Base-by-base conservation (phyloP, 1,139 yeast species). In the Saccharomyces hybrid region DNA sequence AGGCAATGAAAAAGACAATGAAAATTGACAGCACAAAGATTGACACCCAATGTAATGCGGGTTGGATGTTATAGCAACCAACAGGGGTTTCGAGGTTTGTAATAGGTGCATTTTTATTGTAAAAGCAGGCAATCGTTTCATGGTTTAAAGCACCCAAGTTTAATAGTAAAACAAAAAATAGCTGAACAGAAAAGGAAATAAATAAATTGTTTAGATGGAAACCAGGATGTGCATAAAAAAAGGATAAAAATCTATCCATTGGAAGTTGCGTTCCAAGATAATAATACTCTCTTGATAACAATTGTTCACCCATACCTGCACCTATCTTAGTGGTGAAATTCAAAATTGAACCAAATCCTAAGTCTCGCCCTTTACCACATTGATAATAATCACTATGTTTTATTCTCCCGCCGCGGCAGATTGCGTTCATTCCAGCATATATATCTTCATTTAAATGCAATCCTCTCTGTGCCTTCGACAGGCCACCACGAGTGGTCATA, bases 231-330 rank as follows among this genome's bases (percentile, higher is more conserved):
- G 96, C 97, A 71, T 88, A 89, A 67, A 86, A 89, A 65, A 89
- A 89, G 0, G 96, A 84, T 44, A 89, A 70, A 66, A 89, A 88
- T 53, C 95, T 70, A 65, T 89, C 96, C 52, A 88, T 73, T 0
- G 96, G 91, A 48, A 89, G 72, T 56, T 80, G 83, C 0, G 93
- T 85, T 0, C 97, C 96, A 58, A 89, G 72, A 65, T 86, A 86
- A 66, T 81, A 88, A 65, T 88, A 88, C 64, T 89, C 97, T 60
- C 97, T 74, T 3, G 96, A 88, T 14, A 89, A 71, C 67, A 88
- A 78, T 63, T 89, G 97, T 65, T 89, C 97, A 0, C 96, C 97
- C 97, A 89, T 89, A 1, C 97, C 97, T 47, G 96, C 91, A 0
- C 97, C 97, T 64, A 89, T 88, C 65, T 89, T 89, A 0, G 93